phyloP scores from a whole-genome alignment of 83 land plant genomes.

The Picea abies region DNA sequence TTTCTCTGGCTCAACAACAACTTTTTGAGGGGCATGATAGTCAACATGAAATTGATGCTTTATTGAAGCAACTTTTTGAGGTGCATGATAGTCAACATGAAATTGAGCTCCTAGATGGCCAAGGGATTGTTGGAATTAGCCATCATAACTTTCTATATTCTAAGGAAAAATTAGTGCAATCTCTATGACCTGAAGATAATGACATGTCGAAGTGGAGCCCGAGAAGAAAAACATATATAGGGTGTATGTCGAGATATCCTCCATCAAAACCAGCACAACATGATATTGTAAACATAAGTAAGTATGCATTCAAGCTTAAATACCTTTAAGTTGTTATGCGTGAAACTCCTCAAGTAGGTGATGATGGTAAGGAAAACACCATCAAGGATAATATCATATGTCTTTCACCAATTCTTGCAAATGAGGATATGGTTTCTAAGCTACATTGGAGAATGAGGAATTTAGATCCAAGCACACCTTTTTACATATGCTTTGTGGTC shows the following conservation, averaged over 20 bases:
- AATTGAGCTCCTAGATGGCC: conserved; percentile 65
- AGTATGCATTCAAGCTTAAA: conserved; percentile 55
- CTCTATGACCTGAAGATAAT: conserved; percentile 43
- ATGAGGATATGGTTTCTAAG: conserved; percentile 57
- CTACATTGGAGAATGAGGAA: conserved; percentile 16
- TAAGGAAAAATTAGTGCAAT: conserved; percentile 63
- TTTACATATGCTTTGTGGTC: too few species aligned
- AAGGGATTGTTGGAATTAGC: conserved; percentile 89
- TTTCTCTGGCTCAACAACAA: conserved; percentile 91
- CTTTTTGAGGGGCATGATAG: conserved; percentile 34
- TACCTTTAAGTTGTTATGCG: conserved; percentile 17
- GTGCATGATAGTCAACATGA: too few species aligned
- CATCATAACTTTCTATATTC: conserved; percentile 86
- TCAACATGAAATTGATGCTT: conserved; percentile 47
- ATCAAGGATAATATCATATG: conserved; percentile 49
- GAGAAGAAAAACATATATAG: conserved; percentile 9
- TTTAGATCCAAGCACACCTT: too few species aligned
- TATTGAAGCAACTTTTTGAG: conserved; percentile 55
- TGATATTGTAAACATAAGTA: conserved; percentile 19
- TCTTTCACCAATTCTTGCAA: conserved; percentile 30
- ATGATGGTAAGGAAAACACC: conserved; percentile 28
- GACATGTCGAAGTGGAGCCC: conserved; percentile 31
- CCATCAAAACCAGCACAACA: background rate
- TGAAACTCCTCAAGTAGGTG: background rate
- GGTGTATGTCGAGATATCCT: background rate